Percentiles rank a stretch among this genome's conserved stretches.
phyloP scores from a whole-genome alignment of 1,284 basidiomycete genomes.

The Bondarzewia mesenterica region DNA sequence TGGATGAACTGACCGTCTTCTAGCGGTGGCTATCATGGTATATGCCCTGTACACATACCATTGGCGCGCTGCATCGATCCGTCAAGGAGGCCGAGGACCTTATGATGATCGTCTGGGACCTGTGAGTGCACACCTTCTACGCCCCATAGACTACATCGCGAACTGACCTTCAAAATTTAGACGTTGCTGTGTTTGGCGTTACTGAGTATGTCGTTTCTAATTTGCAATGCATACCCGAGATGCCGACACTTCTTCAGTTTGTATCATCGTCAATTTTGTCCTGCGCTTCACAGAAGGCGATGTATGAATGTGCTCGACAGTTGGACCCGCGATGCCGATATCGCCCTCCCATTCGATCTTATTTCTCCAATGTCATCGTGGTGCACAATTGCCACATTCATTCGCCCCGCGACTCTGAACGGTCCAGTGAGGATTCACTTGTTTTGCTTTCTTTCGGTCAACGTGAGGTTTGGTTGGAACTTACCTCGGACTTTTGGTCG shows the following conservation, averaged over 20 bases:
- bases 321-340: background rate
- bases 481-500: too few relatives aligned
- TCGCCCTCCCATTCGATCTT: too few relatives aligned
- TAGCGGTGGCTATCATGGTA: slow-evolving; percentile 12
- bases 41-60: slow-evolving; percentile 88
- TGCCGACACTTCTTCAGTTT: slow-evolving; percentile 43
- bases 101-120: slow-evolving; percentile 95
- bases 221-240: background rate
- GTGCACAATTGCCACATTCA: too few relatives aligned
- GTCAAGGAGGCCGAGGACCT: slow-evolving; percentile 85
- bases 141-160: slow-evolving; percentile 9
- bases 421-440: too few relatives aligned
- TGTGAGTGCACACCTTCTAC: slow-evolving; percentile 34
- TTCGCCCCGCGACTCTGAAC: too few relatives aligned
- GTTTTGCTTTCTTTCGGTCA: too few relatives aligned
- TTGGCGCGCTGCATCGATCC: slow-evolving; percentile 92
- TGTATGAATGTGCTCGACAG: background rate
- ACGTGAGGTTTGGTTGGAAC: too few relatives aligned
- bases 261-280: slow-evolving; percentile 86
- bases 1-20: too few relatives aligned
- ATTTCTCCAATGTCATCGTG: too few relatives aligned
- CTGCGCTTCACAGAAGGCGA: slow-evolving; percentile 54
- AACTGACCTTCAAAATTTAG: slow-evolving; percentile 29
- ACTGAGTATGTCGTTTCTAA: slow-evolving; percentile 47
- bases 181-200: slow-evolving; percentile 83